phyloP scores from a whole-genome alignment of 345 rosid species.

The Theobroma cacao region DNA sequence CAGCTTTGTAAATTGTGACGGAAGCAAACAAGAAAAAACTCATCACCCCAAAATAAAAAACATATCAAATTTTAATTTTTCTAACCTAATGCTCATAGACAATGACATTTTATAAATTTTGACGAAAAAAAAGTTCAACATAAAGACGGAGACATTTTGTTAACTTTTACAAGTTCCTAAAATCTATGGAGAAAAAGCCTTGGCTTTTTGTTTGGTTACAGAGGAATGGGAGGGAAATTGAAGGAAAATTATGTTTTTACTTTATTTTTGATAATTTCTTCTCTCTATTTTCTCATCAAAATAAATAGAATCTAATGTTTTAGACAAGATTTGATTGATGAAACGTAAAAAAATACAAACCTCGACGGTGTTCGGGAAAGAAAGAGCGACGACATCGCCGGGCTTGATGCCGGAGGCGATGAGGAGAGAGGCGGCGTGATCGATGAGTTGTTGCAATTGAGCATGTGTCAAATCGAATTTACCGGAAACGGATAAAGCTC shows the following conservation, averaged over 20 bases:
- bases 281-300: neutral
- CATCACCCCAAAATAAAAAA: neutral
- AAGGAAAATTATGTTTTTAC: neutral
- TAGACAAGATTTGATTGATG: too few relatives aligned
- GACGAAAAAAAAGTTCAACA: neutral
- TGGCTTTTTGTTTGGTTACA: neutral
- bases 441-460: constrained; percentile 38
- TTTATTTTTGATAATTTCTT: neutral
- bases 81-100: neutral
- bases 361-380: constrained; percentile 72
- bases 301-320: neutral
- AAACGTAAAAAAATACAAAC: constrained; percentile 19
- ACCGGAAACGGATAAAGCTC: constrained; percentile 45
- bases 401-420: constrained; percentile 43
- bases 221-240: neutral
- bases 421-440: constrained; percentile 56
- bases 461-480: constrained; percentile 44
- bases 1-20: too few relatives aligned
- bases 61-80: neutral
- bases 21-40: neutral
- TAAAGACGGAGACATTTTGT: neutral
- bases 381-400: constrained; percentile 65
- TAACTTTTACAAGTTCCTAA: neutral
- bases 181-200: neutral
- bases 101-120: neutral